phyloP scores from a whole-genome alignment of 179 eudicot species.

The Drosera spatulata region DNA sequence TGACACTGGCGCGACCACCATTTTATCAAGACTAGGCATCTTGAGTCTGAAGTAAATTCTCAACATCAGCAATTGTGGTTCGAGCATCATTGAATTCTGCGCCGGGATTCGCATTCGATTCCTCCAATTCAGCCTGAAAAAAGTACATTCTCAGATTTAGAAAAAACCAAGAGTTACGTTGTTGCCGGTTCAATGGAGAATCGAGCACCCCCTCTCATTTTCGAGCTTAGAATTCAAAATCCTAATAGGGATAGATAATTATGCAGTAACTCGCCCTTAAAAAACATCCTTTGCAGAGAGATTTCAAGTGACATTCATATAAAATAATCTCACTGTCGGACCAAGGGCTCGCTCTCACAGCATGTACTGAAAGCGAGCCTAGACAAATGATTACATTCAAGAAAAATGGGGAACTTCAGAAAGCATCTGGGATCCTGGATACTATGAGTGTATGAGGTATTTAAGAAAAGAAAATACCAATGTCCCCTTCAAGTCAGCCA shows the following conservation, averaged over 20 bases:
- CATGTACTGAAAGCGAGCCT: too few relatives aligned
- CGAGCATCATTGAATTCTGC: constrained; percentile 9
- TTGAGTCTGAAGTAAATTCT: constrained; percentile 6
- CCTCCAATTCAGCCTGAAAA: constrained; percentile 7
- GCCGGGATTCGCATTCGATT: constrained; percentile 4
- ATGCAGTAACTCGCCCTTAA: too few relatives aligned
- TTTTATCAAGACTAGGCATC: constrained; percentile 1
- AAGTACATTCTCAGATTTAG: neutral
- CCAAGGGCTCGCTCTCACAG: too few relatives aligned
- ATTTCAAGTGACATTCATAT: too few relatives aligned
- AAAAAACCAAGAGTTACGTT: neutral
- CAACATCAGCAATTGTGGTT: constrained; percentile 4
- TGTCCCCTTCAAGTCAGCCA: constrained; percentile 68
- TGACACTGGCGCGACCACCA: too few relatives aligned
- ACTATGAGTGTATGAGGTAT: neutral
- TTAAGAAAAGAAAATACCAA: constrained; percentile 33
- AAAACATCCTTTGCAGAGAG: too few relatives aligned
- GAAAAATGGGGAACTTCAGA: neutral
- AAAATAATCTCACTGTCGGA: too few relatives aligned
- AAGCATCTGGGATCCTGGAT: neutral
- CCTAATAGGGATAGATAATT: too few relatives aligned
- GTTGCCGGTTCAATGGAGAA: too few relatives aligned
- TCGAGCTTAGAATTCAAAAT: too few relatives aligned
- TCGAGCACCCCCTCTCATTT: too few relatives aligned
- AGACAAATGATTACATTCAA: too few relatives aligned